Evolutionary conservation across 805 yeast species (phyloP), one percentile per base, ranked within the genome.

Genomic region (Kodamaea lidongshanica): DNA sequence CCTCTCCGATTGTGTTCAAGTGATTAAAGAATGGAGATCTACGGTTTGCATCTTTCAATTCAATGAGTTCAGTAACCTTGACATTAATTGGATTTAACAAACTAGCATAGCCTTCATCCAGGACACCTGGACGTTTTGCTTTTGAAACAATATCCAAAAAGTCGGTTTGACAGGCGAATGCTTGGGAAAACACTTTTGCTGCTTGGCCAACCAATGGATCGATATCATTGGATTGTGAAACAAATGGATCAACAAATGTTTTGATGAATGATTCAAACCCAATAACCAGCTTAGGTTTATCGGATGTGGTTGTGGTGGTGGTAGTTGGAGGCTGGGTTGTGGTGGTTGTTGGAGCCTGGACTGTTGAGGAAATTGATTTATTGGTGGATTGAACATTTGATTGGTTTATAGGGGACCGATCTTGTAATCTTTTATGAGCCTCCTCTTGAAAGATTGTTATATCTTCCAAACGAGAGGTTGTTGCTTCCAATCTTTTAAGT

Each of bases 401-500:
- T 13, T 6, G n/a, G n/a, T 12, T 20, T 20, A 11, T 12, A 6
- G 7, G 13, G 23, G 23, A 13, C 12, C 16, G 24, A 7, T 12
- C 19, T 10, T 13, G 13, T 27, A 12, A 30, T 20, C 28, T 28
- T 21, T 58, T 61, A 30, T 63, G 48, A 27, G 72, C 65, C 21
- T 73, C 75, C 44, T 79, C 84, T 50, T 85, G 94, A 53, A 70
- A 78, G 31, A 81, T 70, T 17, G 94, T 84, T 26, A 87, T 77
- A 54, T 87, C 96, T 50, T 87, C 96, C 44, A 87, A 73, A 28
- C 96, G 76, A 5, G 95, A 79, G 7, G 96, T 85, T 19, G 96
- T 96, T 10, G 94, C 89, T 56, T 87, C 96, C 45, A 87, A 72
- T 42, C 94, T 71, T 48, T 52, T 64, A 35, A 63, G 60, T 33